Percentiles rank a stretch among this genome's conserved stretches.
These are phyloP conservation scores for Discostella stelligeroides DNA, from an alignment of 108 stramenopile species.

Conservation along the genomic window DNA sequence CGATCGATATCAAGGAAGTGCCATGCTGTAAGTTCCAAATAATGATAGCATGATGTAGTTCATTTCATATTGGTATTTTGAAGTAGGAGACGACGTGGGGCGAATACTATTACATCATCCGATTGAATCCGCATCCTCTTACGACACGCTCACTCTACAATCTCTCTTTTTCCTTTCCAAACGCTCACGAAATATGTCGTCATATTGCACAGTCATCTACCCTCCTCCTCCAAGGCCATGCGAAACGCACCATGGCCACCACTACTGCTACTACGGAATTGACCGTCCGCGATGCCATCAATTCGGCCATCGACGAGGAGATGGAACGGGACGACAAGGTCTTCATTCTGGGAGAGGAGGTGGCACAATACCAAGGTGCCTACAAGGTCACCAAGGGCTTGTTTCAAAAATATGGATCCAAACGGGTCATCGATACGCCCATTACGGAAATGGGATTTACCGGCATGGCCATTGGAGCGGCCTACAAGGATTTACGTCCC, in stretches of 20 bases:
- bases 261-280: slow-evolving; percentile 81
- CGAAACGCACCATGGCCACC: slow-evolving; percentile 65
- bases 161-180: not conserved
- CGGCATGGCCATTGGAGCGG: slow-evolving; percentile 94
- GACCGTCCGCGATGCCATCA: slow-evolving; percentile 97
- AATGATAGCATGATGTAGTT: no score
- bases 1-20: slow-evolving; percentile 35
- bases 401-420: slow-evolving; percentile 97
- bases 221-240: slow-evolving; percentile 10
- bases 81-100: not conserved
- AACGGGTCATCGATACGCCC: slow-evolving; percentile 99
- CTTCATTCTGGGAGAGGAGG: slow-evolving; percentile 98
- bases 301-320: slow-evolving; percentile 97
- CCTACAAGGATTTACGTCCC: slow-evolving; percentile 93
- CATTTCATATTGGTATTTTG: not conserved
- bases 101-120: not conserved
- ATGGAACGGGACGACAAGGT: slow-evolving; percentile 94
- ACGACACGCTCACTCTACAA: not conserved
- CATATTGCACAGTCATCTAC: not conserved
- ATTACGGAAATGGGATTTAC: slow-evolving; percentile 99
- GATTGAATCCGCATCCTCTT: not conserved
- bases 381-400: slow-evolving; percentile 99
- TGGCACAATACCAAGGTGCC: slow-evolving; percentile 99
- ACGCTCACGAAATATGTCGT: no score
- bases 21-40: slow-evolving; percentile 25